Evolutionary conservation across 225 moss, liverwort and hornwort species (phyloP), one percentile per base, ranked within the genome.

Genomic region (Sphagnum tenellum): DNA sequence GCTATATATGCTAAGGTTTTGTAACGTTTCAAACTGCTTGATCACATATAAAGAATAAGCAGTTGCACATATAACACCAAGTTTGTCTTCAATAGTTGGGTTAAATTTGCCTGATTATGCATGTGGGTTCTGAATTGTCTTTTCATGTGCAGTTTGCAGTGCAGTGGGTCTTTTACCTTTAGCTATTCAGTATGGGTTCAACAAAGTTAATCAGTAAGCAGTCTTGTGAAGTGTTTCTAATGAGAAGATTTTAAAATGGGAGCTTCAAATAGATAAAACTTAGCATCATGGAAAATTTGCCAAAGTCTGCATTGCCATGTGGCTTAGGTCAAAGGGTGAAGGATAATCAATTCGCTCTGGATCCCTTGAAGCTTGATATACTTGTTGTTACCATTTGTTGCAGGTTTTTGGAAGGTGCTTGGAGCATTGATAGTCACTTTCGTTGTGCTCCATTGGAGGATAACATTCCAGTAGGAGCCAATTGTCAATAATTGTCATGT

Each of bases 401-500:
- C 54, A 84, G 83, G 45, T 84, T 84, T 57, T 66, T 85, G 70
- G 73, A 80, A 63, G 81, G 96, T 10, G 86, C 88, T 44, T 92
- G 92, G 88, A 92, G 87, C 76, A 85, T 96, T 78, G 96, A 96
- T 50, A 77, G 90, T 62, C 96, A 96, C 67, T 96, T 96, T 65
- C 96, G 78, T 54, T 75, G 72, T 52, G 59, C 92, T 45, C 90
- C 96, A 7, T 49, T 90, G 9, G 87, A 89, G 61, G 64, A 81
- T 44, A 96, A 96, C 68, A 49, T 96, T 3, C 96, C 92, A 3
- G 90, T 96, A 56, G 44, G 76, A 52, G 61, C 61, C 29, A 29
- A 29, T 29, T 29, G 29, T 29, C 29, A 29, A 29, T 29, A 29
- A 29, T 29, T 29, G 29, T 29, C 29, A 29, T 29, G 29, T 29